Evolutionary conservation across 805 yeast species (phyloP).

Genomic region (Jamesozyma rosinii): DNA sequence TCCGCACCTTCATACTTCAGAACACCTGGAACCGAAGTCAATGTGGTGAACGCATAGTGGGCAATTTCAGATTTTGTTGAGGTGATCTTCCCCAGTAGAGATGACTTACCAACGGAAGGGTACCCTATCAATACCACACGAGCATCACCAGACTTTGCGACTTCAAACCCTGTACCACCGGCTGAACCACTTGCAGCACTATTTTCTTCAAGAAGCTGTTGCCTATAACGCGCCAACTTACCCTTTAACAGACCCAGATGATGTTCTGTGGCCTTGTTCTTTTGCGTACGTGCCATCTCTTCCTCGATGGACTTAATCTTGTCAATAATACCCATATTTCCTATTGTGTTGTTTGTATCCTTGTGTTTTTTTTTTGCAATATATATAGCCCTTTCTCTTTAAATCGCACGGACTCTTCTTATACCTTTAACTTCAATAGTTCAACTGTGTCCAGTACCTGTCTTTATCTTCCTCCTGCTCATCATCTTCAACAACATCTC

Average conservation of each 20-base stretch:
- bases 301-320: conserved; percentile 84
- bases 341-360: background rate
- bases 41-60: conserved; percentile 87
- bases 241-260: conserved; percentile 92
- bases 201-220: conserved; percentile 85
- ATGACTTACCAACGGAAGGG: conserved; percentile 96
- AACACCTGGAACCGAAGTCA: conserved; percentile 95
- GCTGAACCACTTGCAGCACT: conserved; percentile 50
- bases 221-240: conserved; percentile 82
- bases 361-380: background rate
- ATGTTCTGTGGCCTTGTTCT: conserved; percentile 95
- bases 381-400: too few species aligned
- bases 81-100: conserved; percentile 79
- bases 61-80: conserved; percentile 93
- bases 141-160: conserved; percentile 91
- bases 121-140: conserved; percentile 91
- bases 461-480: background rate
- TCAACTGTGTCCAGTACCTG: too few species aligned
- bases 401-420: too few species aligned
- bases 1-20: conserved; percentile 93
- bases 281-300: conserved; percentile 90
- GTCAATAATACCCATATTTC: conserved; percentile 38
- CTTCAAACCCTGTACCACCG: conserved; percentile 89
- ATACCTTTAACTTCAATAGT: too few species aligned
- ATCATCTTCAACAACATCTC: background rate